Evolutionary conservation across 2,329 filamentous ascomycete genomes (phyloP).

Genomic region (Clonostachys rhizophaga): DNA sequence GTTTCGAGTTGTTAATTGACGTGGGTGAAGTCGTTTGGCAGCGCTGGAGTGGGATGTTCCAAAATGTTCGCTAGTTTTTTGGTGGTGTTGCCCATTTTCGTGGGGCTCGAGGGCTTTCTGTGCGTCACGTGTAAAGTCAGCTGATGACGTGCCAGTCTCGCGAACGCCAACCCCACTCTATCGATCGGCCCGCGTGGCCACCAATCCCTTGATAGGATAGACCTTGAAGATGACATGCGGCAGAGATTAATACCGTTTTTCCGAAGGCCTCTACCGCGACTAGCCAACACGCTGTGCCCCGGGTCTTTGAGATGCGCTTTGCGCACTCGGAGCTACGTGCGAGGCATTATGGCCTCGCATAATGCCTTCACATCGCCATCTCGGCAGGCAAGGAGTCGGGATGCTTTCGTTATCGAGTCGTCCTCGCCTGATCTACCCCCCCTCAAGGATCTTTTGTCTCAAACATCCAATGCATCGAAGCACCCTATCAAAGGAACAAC

Average conservation of each 20-base stretch:
- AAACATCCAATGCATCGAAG: slow-evolving; percentile 4
- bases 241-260: too few relatives aligned
- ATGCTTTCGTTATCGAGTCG: slow-evolving; percentile 25
- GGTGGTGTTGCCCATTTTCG: slow-evolving; percentile 24
- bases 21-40: slow-evolving; percentile 1
- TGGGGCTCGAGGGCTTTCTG: slow-evolving; percentile 28
- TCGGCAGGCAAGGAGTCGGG: slow-evolving; percentile 22
- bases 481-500: too few relatives aligned
- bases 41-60: slow-evolving; percentile 15
- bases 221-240: too few relatives aligned
- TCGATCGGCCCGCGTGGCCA: neutral
- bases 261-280: too few relatives aligned
- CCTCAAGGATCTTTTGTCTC: slow-evolving; percentile 40
- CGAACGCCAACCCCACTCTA: slow-evolving; percentile 6
- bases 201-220: too few relatives aligned
- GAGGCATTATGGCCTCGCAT: slow-evolving; percentile 23
- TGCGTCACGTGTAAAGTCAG: slow-evolving; percentile 24
- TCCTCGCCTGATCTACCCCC: slow-evolving; percentile 54
- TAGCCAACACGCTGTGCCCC: too few relatives aligned
- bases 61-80: slow-evolving; percentile 22
- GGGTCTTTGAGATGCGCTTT: slow-evolving; percentile 34
- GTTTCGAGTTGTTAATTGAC: slow-evolving; percentile 16
- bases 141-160: slow-evolving; percentile 26
- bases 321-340: slow-evolving; percentile 28
- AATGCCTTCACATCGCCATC: slow-evolving; percentile 22